These are phyloP conservation scores for Diplodia scrobiculata DNA, from an alignment of 2,329 filamentous ascomycete genomes.

Conservation along the genomic window DNA sequence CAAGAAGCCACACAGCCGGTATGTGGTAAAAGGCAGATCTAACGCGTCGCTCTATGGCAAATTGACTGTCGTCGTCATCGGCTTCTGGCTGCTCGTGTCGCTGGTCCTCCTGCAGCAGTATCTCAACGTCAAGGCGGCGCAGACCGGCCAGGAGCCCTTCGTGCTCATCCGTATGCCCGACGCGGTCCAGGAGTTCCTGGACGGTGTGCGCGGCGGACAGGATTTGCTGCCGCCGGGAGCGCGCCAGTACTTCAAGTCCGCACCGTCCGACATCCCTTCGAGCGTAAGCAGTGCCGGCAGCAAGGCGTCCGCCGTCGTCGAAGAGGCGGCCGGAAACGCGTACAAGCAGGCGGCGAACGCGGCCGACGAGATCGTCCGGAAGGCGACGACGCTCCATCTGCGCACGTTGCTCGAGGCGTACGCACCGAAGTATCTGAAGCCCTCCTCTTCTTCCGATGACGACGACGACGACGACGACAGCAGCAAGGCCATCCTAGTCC, in stretches of 20 bases:
- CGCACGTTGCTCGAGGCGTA: constrained; percentile 11
- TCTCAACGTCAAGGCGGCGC: constrained; percentile 59
- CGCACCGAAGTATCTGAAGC: not conserved
- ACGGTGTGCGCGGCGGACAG: constrained; percentile 20
- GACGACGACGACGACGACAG: constrained; percentile 18
- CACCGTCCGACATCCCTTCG: not conserved
- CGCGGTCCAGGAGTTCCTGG: constrained; percentile 47
- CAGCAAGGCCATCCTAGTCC: constrained; percentile 46
- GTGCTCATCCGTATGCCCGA: constrained; percentile 55
- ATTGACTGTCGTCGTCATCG: constrained; percentile 59
- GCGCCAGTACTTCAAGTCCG: constrained; percentile 23
- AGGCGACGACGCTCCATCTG: constrained; percentile 9
- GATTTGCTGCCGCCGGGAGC: constrained; percentile 35
- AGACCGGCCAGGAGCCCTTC: constrained; percentile 51
- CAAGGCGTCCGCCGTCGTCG: constrained; percentile 3
- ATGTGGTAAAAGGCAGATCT: constrained; percentile 59
- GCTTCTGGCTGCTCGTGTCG: constrained; percentile 65
- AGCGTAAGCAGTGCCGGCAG: not conserved
- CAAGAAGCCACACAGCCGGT: constrained; percentile 59
- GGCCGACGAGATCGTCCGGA: not conserved
- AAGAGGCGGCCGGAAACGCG: not conserved
- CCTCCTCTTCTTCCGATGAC: constrained; percentile 12
- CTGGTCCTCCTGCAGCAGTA: constrained; percentile 63
- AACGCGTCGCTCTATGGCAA: constrained; percentile 51
- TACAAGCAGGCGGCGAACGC: constrained; percentile 1